phyloP scores from a whole-genome alignment of 1,284 basidiomycete species.

The Xerocomus nothofagi region DNA sequence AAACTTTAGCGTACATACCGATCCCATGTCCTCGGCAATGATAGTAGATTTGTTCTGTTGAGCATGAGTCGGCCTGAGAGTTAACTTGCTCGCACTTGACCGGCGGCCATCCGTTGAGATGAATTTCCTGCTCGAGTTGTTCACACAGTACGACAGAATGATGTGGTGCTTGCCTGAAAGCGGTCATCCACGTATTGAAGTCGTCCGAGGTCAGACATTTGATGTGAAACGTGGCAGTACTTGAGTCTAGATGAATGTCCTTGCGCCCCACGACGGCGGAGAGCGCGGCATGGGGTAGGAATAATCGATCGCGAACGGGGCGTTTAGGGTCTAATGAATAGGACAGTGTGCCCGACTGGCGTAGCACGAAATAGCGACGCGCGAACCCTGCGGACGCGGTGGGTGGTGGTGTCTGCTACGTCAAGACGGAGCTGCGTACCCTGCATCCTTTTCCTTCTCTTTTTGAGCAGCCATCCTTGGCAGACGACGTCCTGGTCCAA shows the following conservation, averaged over 20 bases:
- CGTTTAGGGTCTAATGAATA: slow-evolving; percentile 76
- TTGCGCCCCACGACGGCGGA: slow-evolving; percentile 66
- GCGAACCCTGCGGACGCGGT: slow-evolving; percentile 63
- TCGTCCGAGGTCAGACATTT: slow-evolving; percentile 71
- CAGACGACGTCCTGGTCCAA: slow-evolving; percentile 41
- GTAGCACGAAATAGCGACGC: slow-evolving; percentile 72
- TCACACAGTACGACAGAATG: slow-evolving; percentile 10
- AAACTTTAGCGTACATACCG: slow-evolving; percentile 40
- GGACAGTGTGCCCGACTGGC: slow-evolving; percentile 65
- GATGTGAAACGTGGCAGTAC: slow-evolving; percentile 74
- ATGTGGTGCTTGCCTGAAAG: slow-evolving; percentile 55
- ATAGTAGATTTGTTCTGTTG: slow-evolving; percentile 46
- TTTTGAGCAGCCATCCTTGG: slow-evolving; percentile 81
- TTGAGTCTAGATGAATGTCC: slow-evolving; percentile 78
- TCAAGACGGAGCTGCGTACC: slow-evolving; percentile 42
- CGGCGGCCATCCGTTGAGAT: slow-evolving; percentile 52
- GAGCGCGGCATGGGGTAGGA: slow-evolving; percentile 68
- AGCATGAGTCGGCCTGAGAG: slow-evolving; percentile 40
- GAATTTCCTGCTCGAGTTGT: slow-evolving; percentile 49
- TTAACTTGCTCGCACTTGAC: slow-evolving; percentile 44
- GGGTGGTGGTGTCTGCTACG: slow-evolving; percentile 3
- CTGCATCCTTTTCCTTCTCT: slow-evolving; percentile 82
- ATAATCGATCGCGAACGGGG: slow-evolving; percentile 68
- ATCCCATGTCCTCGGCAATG: slow-evolving; percentile 62
- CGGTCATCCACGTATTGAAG: slow-evolving; percentile 71